Conservation (phyloP, 164 flowering plant species). For the Dillenia suffruticosa region DNA sequence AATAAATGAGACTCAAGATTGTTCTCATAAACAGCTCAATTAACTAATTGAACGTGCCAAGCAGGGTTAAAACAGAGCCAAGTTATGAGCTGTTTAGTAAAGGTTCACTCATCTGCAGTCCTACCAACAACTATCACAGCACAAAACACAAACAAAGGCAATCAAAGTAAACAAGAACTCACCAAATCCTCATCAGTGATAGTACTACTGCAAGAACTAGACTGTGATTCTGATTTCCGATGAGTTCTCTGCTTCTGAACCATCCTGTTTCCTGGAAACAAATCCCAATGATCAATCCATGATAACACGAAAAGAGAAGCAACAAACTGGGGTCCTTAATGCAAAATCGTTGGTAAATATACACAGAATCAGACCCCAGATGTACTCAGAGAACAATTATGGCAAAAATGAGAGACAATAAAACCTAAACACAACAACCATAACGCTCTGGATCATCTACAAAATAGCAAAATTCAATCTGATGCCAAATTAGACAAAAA, state of each 20-base stretch:
- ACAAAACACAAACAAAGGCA: not conserved
- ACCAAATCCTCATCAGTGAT: conserved; percentile 37
- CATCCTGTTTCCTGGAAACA: conserved; percentile 33
- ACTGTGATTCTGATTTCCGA: conserved; percentile 30
- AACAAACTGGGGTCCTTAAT: not conserved
- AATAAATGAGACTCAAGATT: too few species aligned
- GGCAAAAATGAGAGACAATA: not conserved
- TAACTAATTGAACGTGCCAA: too few species aligned
- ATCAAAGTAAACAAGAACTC: conserved; percentile 8
- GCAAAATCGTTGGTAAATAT: not conserved
- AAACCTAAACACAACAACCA: not conserved
- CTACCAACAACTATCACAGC: not conserved
- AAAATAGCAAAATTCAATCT: too few species aligned
- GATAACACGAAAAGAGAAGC: conserved; percentile 9
- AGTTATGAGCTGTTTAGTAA: not conserved
- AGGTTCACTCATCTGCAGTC: not conserved
- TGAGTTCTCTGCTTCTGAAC: conserved; percentile 20
- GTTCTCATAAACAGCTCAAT: too few species aligned
- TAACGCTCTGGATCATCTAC: too few species aligned
- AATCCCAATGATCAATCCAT: not conserved
- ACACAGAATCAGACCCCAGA: not conserved
- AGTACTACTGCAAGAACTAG: conserved; percentile 30
- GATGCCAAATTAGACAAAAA: too few species aligned
- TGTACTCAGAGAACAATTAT: not conserved
- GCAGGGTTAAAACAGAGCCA: too few species aligned